These are phyloP conservation scores for Phytophthora colocasiae DNA, from an alignment of 352 stramenopile genomes.

Conservation along the genomic window DNA sequence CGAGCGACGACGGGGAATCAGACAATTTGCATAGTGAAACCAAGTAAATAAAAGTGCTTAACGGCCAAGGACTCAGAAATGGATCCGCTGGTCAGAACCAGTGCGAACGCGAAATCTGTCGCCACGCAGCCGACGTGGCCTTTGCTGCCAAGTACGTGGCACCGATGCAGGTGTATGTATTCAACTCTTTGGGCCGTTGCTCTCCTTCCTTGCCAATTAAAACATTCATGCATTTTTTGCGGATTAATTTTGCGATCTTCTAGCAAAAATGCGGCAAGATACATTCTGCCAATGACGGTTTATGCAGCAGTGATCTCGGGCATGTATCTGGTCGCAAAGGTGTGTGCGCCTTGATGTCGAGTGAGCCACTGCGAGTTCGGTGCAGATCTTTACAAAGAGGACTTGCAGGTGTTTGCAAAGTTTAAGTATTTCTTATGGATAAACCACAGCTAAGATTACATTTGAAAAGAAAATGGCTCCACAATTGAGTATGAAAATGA, in stretches of 20 bases:
- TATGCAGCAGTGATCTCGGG: not conserved
- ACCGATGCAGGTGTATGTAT: not conserved
- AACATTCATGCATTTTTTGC: not conserved
- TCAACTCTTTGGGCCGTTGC: too few relatives aligned
- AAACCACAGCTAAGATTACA: too few relatives aligned
- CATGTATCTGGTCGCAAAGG: slow-evolving; percentile 18
- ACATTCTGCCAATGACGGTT: not conserved
- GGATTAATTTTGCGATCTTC: not conserved
- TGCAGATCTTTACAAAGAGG: not conserved
- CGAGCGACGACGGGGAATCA: slow-evolving; percentile 11
- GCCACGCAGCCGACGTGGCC: slow-evolving; percentile 9
- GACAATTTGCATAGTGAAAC: slow-evolving; percentile 16
- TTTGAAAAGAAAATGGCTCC: not conserved
- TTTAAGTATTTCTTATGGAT: too few relatives aligned
- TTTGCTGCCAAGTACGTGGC: slow-evolving; percentile 3
- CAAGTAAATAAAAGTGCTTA: slow-evolving; percentile 14
- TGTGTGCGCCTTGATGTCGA: not conserved
- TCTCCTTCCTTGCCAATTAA: too few relatives aligned
- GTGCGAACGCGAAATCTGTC: slow-evolving; percentile 5
- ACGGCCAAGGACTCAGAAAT: slow-evolving; percentile 16
- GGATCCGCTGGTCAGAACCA: slow-evolving; percentile 21
- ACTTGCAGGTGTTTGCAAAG: too few relatives aligned
- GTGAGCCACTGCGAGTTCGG: not conserved
- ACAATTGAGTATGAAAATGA: not conserved
- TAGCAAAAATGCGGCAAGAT: not conserved